phyloP scores from a whole-genome alignment of 257 asterid genomes.

The Ilex asprella region DNA sequence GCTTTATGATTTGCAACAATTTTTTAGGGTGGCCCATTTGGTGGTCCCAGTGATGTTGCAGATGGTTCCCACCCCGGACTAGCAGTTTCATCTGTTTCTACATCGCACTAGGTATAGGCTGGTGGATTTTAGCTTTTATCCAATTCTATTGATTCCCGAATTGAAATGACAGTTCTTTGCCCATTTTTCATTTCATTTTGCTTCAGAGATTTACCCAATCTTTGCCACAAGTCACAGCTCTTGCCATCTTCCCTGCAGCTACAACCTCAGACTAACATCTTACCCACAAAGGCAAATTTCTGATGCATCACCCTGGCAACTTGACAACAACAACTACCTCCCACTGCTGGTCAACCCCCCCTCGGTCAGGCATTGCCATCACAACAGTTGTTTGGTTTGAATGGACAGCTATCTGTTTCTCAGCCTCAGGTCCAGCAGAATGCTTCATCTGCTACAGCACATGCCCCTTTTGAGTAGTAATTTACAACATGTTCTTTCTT shows the following conservation, averaged over 20 bases:
- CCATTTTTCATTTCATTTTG: background rate
- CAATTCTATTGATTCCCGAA: too few species aligned
- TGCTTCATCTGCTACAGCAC: slow-evolving; percentile 38
- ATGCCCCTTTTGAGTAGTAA: slow-evolving; percentile 27
- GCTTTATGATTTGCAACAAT: slow-evolving; percentile 6
- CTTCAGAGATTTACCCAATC: slow-evolving; percentile 33
- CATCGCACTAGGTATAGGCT: background rate
- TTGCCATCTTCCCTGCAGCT: slow-evolving; percentile 41
- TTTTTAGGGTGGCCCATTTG: slow-evolving; percentile 33
- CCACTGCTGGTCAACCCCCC: background rate
- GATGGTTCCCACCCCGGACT: slow-evolving; percentile 8
- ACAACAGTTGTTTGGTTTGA: slow-evolving; percentile 6
- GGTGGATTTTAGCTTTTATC: background rate
- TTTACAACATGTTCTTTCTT: slow-evolving; percentile 9
- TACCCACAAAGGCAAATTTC: slow-evolving; percentile 36
- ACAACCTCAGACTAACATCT: slow-evolving; percentile 37
- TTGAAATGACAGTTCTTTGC: too few species aligned
- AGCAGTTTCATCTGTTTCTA: background rate
- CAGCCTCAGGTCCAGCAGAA: slow-evolving; percentile 51
- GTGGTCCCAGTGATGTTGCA: slow-evolving; percentile 32
- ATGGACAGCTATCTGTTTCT: slow-evolving; percentile 39
- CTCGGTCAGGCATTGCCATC: background rate
- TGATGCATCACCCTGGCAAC: slow-evolving; percentile 45
- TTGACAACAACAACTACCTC: slow-evolving; percentile 16
- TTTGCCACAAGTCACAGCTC: slow-evolving; percentile 30